These are phyloP conservation scores for Lyophyllum decastes DNA, from an alignment of 768 basidiomycete species.

Conservation along the genomic window DNA sequence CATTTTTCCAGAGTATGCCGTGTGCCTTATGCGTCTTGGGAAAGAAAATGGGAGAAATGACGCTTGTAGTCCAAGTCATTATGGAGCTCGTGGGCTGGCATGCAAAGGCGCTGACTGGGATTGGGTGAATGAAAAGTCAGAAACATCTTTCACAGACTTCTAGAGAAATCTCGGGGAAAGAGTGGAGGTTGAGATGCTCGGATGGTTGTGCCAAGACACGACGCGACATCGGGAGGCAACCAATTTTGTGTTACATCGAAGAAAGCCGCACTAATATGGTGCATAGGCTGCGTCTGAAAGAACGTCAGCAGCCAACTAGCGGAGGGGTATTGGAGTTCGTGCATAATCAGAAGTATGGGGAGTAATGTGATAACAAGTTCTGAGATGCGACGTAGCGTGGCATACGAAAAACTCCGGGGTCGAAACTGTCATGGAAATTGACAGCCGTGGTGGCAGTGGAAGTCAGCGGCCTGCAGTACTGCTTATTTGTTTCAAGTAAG, in stretches of 20 bases:
- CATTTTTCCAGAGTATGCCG: not conserved
- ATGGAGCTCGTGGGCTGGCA: not conserved
- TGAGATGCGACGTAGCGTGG: not conserved
- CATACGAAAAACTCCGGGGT: not conserved
- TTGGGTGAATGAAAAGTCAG: not conserved
- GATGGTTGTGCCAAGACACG: slow-evolving; percentile 11
- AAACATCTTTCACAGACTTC: not conserved
- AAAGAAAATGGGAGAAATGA: not conserved
- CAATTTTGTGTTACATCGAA: not conserved
- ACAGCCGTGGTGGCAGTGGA: not conserved
- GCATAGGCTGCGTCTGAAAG: not conserved
- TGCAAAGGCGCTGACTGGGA: slow-evolving; percentile 1
- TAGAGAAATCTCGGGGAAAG: not conserved
- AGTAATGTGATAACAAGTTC: not conserved
- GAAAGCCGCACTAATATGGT: not conserved
- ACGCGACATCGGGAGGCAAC: not conserved
- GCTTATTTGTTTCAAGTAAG: not conserved
- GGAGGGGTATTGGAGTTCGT: not conserved
- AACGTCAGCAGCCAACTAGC: not conserved
- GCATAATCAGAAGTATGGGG: not conserved
- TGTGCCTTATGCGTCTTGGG: not conserved
- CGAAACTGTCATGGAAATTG: not conserved
- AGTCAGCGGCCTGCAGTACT: not conserved
- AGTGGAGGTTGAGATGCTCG: not conserved
- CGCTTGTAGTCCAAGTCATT: not conserved